Conservation (phyloP, 2,329 filamentous ascomycete genomes). For the Leptographium procerum region DNA sequence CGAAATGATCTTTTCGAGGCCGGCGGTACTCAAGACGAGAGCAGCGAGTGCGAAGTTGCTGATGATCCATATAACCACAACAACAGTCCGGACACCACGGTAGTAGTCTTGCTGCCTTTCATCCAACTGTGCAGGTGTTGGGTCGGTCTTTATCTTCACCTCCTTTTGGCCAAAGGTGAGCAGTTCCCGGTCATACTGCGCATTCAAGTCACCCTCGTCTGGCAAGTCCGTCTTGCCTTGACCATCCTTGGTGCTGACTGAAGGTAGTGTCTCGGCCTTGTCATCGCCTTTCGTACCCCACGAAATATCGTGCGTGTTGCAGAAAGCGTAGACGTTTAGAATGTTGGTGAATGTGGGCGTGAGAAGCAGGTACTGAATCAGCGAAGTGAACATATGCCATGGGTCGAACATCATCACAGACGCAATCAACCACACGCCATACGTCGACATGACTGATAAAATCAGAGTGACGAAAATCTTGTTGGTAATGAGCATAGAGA, state of each 20-base stretch:
- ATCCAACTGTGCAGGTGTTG: slow-evolving; percentile 41
- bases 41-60: slow-evolving; percentile 84
- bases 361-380: slow-evolving; percentile 87
- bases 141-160: slow-evolving; percentile 55
- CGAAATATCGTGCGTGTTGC: slow-evolving; percentile 94
- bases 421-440: slow-evolving; percentile 81
- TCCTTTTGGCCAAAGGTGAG: slow-evolving; percentile 62
- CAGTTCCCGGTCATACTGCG: slow-evolving; percentile 83
- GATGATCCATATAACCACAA: slow-evolving; percentile 94
- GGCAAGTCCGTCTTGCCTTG: slow-evolving; percentile 88
- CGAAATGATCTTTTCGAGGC: slow-evolving; percentile 56
- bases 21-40: slow-evolving; percentile 75
- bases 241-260: slow-evolving; percentile 80
- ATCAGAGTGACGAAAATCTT: slow-evolving; percentile 87
- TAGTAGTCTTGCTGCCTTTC: slow-evolving; percentile 98
- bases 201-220: slow-evolving; percentile 89
- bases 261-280: slow-evolving; percentile 82
- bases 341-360: slow-evolving; percentile 98
- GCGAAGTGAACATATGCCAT: slow-evolving; percentile 98
- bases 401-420: slow-evolving; percentile 94
- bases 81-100: slow-evolving; percentile 83
- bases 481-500: slow-evolving; percentile 71
- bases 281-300: slow-evolving; percentile 89
- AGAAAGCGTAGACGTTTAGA: slow-evolving; percentile 97
- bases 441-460: slow-evolving; percentile 83